A percentile compares a stretch with the other conserved stretches of the same genome.
phyloP scores from a whole-genome alignment of 2,329 filamentous ascomycete species.

The Diaporthe australafricana region DNA sequence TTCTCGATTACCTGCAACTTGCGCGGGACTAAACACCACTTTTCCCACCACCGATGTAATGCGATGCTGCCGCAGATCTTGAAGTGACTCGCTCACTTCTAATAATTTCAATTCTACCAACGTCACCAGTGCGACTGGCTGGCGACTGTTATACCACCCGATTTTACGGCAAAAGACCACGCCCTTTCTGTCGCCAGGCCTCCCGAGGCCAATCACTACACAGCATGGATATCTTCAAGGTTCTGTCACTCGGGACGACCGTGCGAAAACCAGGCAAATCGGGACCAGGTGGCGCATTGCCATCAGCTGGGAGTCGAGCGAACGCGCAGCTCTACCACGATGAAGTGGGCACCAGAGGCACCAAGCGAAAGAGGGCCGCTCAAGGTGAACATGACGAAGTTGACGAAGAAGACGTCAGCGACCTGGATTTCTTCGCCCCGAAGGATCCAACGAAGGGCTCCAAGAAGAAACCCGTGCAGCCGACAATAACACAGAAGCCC shows the following conservation, averaged over 20 bases:
- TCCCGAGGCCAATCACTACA: neutral
- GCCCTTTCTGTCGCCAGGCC: neutral
- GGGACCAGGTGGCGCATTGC: constrained; percentile 54
- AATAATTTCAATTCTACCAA: neutral
- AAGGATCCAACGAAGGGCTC: constrained; percentile 40
- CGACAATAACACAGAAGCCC: constrained; percentile 39
- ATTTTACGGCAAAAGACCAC: neutral
- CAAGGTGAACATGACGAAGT: constrained; percentile 51
- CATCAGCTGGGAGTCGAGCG: constrained; percentile 71
- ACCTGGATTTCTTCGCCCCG: constrained; percentile 71
- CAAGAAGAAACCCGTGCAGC: constrained; percentile 38
- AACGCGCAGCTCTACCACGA: constrained; percentile 80
- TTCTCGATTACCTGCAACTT: constrained; percentile 20
- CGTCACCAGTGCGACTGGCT: neutral
- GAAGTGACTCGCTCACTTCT: neutral
- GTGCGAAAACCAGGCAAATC: constrained; percentile 55
- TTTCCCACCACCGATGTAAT: neutral
- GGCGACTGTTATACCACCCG: neutral
- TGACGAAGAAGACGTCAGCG: constrained; percentile 52
- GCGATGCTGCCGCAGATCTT: neutral
- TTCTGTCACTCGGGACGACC: constrained; percentile 78
- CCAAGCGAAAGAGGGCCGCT: constrained; percentile 66
- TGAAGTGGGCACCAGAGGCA: constrained; percentile 55
- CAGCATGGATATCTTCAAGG: constrained; percentile 78
- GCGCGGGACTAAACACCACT: neutral